Evolutionary conservation across 331 rosid genomes (phyloP).

Genomic region (Rhamnella rubrinervis): DNA sequence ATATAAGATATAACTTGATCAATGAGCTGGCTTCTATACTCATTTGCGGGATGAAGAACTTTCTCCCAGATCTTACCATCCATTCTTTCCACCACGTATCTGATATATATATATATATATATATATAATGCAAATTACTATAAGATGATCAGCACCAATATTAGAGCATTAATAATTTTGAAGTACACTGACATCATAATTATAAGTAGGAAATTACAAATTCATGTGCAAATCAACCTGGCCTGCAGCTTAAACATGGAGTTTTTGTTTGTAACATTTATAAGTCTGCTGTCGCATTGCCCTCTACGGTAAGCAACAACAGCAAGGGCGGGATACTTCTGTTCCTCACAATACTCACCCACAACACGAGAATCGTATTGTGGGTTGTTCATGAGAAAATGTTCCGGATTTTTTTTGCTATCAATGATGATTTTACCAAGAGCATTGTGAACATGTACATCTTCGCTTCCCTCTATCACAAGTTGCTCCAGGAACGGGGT

Average conservation of each 20-base stretch:
- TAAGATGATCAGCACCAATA: slow-evolving; percentile 4
- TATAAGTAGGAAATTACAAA: slow-evolving; percentile 1
- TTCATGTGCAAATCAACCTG: slow-evolving; percentile 38
- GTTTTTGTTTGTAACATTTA: slow-evolving; percentile 34
- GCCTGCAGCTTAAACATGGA: slow-evolving; percentile 45
- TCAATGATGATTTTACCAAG: slow-evolving; percentile 40
- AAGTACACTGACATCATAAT: slow-evolving; percentile 17
- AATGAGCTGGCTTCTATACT: slow-evolving; percentile 60
- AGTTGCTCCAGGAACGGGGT: slow-evolving; percentile 41
- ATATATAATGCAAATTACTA: slow-evolving; percentile 21
- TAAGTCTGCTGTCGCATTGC: slow-evolving; percentile 33
- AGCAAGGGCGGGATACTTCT: slow-evolving; percentile 38
- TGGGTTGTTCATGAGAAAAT: slow-evolving; percentile 41
- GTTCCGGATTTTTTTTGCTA: slow-evolving; percentile 40
- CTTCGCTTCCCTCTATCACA: slow-evolving; percentile 44
- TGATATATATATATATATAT: slow-evolving; percentile 17
- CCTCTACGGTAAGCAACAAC: slow-evolving; percentile 43
- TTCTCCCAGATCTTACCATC: slow-evolving; percentile 71
- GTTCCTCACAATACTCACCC: slow-evolving; percentile 38
- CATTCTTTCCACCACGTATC: slow-evolving; percentile 85
- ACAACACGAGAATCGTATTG: slow-evolving; percentile 41
- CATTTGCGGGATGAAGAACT: slow-evolving; percentile 70
- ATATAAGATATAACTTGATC: slow-evolving; percentile 85
- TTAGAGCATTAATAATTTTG: slow-evolving; percentile 5
- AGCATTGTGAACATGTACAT: slow-evolving; percentile 41